Base-by-base conservation (phyloP, 305 asterid species). In the Striga hermonthica region DNA sequence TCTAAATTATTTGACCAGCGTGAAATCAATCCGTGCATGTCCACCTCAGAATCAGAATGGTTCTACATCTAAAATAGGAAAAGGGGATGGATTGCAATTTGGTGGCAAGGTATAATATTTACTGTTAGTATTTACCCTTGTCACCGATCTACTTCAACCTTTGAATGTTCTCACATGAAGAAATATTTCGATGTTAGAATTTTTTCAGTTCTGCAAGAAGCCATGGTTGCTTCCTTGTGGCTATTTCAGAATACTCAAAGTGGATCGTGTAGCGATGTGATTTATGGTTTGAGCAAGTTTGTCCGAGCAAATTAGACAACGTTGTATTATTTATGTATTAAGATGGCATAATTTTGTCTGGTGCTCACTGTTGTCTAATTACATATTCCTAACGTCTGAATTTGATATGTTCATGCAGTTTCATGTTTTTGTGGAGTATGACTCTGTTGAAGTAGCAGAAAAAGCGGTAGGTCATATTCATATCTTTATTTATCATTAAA, bases 361-460 rank as follows among this genome's bases (percentile, higher is more conserved):
- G 35, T 35, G 53, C 55, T 58, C 58, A 16, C 22, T 53, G 38
- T 53, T 47, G 12, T 65, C 40, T 47, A 71, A 45, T 9, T 12
- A 50, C 59, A 8, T 39, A 9, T 57, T 43, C 28, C 59, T 50
- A 50, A 50, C 15, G 6, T 6, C 35, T 52, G 57, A 52, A 52
- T 52, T 34, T 34, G 6, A 34, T 54, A 54, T 56, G 11, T 36
- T 63, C 31, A 9, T 82, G 83, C 77, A 89, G 96, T 78, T 89
- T 81, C 95, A 89, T 13, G 87, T 88, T 66, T 89, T 86, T 80
- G 92, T 86, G 78, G 96, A 89, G 78, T 89, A 89, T 62, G 95
- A 86, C 59, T 75, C 95, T 58, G 73, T 74, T 68, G 96, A 89
- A 66, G 79, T 76, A 43, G 90, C 96, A 49, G 96, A 86, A 75